Conservation (phyloP, 306 rosid species). For the Quercus rubra region DNA sequence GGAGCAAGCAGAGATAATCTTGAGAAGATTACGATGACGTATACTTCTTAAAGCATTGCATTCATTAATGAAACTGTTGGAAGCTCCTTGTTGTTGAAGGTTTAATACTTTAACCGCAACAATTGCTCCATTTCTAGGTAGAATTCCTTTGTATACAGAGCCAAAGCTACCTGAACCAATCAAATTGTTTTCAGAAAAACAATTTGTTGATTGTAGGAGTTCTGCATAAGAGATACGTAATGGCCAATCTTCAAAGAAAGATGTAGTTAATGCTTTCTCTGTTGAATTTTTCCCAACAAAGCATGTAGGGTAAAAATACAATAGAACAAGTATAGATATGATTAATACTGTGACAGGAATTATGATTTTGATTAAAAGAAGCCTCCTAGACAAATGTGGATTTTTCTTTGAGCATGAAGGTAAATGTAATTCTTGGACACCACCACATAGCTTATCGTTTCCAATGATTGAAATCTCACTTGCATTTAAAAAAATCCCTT, state of each 20-base stretch:
- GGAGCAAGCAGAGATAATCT: neutral
- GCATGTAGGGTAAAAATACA: conserved; percentile 4
- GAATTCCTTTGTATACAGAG: conserved; percentile 32
- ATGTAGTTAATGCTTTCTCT: neutral
- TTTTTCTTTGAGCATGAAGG: conserved; percentile 21
- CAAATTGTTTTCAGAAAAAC: conserved; percentile 33
- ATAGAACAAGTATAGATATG: conserved; percentile 1
- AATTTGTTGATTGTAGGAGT: neutral
- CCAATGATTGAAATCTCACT: conserved; percentile 20
- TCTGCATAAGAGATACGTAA: conserved; percentile 28
- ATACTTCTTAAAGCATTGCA: conserved; percentile 25
- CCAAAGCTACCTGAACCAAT: conserved; percentile 40
- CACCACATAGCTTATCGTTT: conserved; percentile 35
- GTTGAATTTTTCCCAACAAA: neutral
- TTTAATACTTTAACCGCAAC: conserved; percentile 1
- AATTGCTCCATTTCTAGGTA: too few relatives aligned
- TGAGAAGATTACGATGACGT: neutral
- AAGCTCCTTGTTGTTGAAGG: conserved; percentile 1
- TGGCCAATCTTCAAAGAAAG: neutral
- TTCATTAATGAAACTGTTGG: neutral
- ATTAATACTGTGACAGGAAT: conserved; percentile 19
- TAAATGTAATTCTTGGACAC: conserved; percentile 24
- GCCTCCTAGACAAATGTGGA: neutral
- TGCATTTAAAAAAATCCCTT: conserved; percentile 31
- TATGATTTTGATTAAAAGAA: conserved; percentile 9